Base-by-base conservation (phyloP, 768 basidiomycete species). In the Termitomyces sp. region DNA sequence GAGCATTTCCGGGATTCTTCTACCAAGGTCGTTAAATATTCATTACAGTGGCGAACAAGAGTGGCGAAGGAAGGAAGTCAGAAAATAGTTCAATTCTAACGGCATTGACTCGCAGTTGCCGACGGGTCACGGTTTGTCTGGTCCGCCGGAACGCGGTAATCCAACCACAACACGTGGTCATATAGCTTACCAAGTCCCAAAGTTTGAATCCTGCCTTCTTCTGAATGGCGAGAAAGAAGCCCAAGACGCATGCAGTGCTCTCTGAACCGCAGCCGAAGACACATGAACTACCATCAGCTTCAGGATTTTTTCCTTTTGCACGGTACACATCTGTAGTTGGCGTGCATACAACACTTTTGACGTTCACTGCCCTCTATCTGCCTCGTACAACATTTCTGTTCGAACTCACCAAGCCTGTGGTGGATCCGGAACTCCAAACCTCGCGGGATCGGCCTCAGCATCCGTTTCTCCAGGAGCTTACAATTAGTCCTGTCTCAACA, bases 391-490 rank as follows among this genome's bases (percentile, higher is more conserved):
- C 79, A 3, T 75, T 78, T 49, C 68, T 85, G 28, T 75, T 79
- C 60, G 75, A 73, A 13, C 67, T 78, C n/a, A 72, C 74, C 35
- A 68, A 67, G 2, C 68, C 72, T 11, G 62, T 66, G 53, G 66
- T 73, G 68, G 72, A 76, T 61, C 61, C 69, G 33, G 68, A 67
- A 20, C 71, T 74, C 35, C 59, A 70, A 6, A 76, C 78, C 3
- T 83, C 82, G 4, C 72, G 71, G 7, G 89, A 91, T 66, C 79
- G 83, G 57, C 90, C 90, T 12, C 90, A 92, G 67, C 84, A 86
- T 62, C 81, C 81, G 2, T 90, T 92, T 72, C 73, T 94, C 22
- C 84, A 82, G 44, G 78, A 83, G 2, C 70, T 94, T 63, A 93
- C 92, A 0, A 67, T 75, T 2, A 81, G 81, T 62, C 89, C 91